These are phyloP conservation scores for Quercus wislizeni DNA, from an alignment of 306 rosid species.

Conservation along the genomic window DNA sequence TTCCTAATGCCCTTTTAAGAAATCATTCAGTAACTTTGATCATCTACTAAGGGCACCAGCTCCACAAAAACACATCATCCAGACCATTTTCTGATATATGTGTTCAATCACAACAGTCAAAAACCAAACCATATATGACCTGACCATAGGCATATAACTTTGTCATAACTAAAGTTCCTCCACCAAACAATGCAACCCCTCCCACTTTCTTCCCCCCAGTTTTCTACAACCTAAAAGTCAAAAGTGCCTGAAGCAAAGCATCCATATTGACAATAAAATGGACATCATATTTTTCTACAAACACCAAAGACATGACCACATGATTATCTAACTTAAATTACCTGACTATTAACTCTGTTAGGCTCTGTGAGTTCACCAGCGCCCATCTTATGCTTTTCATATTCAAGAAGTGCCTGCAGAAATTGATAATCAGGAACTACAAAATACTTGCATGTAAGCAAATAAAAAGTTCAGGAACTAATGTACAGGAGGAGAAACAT, in stretches of 20 bases:
- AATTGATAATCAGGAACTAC: not conserved
- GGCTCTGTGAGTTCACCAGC: constrained; percentile 85
- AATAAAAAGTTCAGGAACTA: not conserved
- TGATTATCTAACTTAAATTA: constrained; percentile 13
- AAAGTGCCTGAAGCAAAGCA: not conserved
- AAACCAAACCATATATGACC: not conserved
- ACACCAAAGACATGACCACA: not conserved
- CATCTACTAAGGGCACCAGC: not conserved
- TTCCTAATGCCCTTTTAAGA: not conserved
- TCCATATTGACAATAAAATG: not conserved
- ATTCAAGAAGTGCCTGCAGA: constrained; percentile 93
- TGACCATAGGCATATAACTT: not conserved
- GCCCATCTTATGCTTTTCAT: constrained; percentile 76
- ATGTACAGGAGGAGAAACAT: not conserved
- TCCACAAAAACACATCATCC: not conserved
- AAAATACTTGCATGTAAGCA: not conserved
- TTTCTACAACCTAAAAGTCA: not conserved
- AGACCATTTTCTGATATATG: not conserved
- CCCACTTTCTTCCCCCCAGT: not conserved
- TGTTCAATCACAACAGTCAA: not conserved
- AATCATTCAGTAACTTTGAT: not conserved
- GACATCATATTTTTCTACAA: not conserved
- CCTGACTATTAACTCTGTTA: constrained; percentile 69
- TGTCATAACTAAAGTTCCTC: not conserved
- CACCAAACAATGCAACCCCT: not conserved